A percentile compares a stretch with the other conserved stretches of the same genome.
These are phyloP conservation scores for Stagonosporopsis tanaceti DNA, from an alignment of 2,329 filamentous ascomycete genomes.

Conservation along the genomic window DNA sequence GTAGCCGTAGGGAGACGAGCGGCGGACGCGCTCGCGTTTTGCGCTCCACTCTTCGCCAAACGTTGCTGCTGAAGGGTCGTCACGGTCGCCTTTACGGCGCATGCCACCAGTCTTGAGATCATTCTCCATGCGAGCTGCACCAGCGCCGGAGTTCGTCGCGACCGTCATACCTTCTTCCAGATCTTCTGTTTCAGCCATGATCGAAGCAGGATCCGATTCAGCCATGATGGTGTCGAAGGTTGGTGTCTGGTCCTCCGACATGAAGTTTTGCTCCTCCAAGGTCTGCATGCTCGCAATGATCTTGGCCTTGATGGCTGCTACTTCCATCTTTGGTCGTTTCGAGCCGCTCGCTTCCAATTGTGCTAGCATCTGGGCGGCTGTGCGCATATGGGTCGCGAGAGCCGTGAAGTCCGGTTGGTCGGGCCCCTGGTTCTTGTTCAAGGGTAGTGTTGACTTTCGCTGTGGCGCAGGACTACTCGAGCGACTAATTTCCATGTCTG, in stretches of 20 bases:
- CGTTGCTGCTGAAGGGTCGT: slow-evolving; percentile 84
- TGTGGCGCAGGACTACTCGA: slow-evolving; percentile 71
- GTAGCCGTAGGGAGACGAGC: slow-evolving; percentile 84
- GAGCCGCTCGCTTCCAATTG: slow-evolving; percentile 82
- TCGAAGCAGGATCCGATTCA: slow-evolving; percentile 66
- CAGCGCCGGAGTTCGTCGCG: slow-evolving; percentile 72
- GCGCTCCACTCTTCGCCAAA: slow-evolving; percentile 87
- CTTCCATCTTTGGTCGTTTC: slow-evolving; percentile 80
- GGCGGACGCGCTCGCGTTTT: slow-evolving; percentile 84
- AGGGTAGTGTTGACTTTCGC: slow-evolving; percentile 68
- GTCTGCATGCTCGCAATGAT: slow-evolving; percentile 92
- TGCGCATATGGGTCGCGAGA: slow-evolving; percentile 85
- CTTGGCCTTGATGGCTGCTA: slow-evolving; percentile 82
- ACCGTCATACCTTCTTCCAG: slow-evolving; percentile 64
- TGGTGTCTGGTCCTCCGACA: slow-evolving; percentile 73
- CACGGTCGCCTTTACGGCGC: slow-evolving; percentile 79
- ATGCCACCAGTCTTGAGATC: slow-evolving; percentile 87
- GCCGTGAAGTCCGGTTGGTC: slow-evolving; percentile 85
- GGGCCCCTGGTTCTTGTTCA: slow-evolving; percentile 59
- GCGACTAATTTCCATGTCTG: slow-evolving; percentile 71
- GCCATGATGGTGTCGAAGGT: slow-evolving; percentile 86
- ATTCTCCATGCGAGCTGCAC: slow-evolving; percentile 86
- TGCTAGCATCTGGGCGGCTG: slow-evolving; percentile 85
- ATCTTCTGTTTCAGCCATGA: slow-evolving; percentile 60
- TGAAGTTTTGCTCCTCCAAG: slow-evolving; percentile 84